Percentiles rank a stretch among this genome's conserved stretches.
Evolutionary conservation across 306 rosid species (phyloP).

Genomic region (Biancaea sappan): DNA sequence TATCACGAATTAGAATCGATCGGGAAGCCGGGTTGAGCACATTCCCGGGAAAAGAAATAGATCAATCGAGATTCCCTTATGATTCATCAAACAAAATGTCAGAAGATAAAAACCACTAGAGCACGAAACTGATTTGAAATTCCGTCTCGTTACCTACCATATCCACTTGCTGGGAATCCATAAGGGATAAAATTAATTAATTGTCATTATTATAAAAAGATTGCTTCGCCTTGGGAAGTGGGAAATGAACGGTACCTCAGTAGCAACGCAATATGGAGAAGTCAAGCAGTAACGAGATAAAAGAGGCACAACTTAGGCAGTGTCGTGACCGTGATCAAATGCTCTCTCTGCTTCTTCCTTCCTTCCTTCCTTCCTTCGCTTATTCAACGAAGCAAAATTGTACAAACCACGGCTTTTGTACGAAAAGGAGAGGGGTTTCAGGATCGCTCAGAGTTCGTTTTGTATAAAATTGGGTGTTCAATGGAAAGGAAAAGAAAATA

Average conservation of each 20-base stretch:
- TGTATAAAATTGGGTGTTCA: too few species aligned
- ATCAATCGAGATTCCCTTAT: neutral
- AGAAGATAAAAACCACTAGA: too few species aligned
- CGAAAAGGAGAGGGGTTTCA: too few species aligned
- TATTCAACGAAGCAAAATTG: too few species aligned
- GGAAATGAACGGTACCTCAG: conserved; percentile 32
- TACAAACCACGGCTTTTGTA: too few species aligned
- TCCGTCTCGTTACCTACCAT: too few species aligned
- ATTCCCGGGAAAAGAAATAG: neutral
- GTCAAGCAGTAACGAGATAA: neutral
- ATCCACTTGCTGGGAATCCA: conserved; percentile 18
- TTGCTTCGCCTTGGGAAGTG: neutral
- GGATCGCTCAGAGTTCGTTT: too few species aligned
- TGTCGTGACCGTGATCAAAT: neutral
- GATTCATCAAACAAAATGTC: neutral
- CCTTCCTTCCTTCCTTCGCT: neutral
- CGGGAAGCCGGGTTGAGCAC: neutral
- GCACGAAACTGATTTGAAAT: neutral
- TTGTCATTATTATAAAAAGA: neutral
- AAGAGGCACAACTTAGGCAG: neutral
- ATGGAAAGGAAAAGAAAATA: too few species aligned
- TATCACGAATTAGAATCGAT: too few species aligned
- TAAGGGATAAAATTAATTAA: neutral
- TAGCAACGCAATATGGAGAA: neutral
- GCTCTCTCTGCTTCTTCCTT: too few species aligned